Evolutionary conservation across 2,329 filamentous ascomycete genomes (phyloP), one percentile per base, ranked within the genome.

Genomic region (Colletotrichum euphorbiae): DNA sequence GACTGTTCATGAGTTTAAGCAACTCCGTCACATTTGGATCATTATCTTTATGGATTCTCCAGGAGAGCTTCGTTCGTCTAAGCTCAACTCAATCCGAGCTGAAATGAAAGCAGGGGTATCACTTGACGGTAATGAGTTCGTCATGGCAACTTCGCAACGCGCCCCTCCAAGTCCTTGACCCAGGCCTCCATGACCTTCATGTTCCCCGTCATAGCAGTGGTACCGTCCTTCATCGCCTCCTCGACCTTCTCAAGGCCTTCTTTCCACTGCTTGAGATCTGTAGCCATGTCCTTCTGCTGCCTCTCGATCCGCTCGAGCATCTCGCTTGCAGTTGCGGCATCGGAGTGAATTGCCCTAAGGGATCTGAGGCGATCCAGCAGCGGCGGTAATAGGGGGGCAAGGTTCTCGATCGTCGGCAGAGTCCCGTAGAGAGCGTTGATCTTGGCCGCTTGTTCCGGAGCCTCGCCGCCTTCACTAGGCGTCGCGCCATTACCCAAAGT

Each of bases 401-500:
- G 84, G 64, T 87, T 92, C 79, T 97, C 94, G 67, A 99, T 96
- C 0, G 93, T 96, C 1, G 94, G 91, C 15, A 99, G 83, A 3
- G 93, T 93, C 1, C 92, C 91, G 79, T 98, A 98, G 5, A 99
- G 87, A 1, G 94, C 93, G 72, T 97, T 96, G 77, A 99, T 92
- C 77, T 97, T 97, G 60, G 92, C 86, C 45, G 90, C 86, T 73
- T 97, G 92, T 73, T 97, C 93, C 8, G 85, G 81, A 71, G 90
- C 84, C 64, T 87, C 81, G 31, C 72, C 78, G 8, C 75, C 74
- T 19, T 83, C 80, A 4, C 80, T 75, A 1, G 80, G 73, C 3
- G 81, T 77, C 8, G 77, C 81, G 17, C 83, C 82, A 33, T 82
- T 79, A 9, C 83, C 82, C 21, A 90, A 80, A 31, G 87, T 85